These are phyloP conservation scores for Trametes elegans DNA, from an alignment of 768 basidiomycete species.

Conservation along the genomic window DNA sequence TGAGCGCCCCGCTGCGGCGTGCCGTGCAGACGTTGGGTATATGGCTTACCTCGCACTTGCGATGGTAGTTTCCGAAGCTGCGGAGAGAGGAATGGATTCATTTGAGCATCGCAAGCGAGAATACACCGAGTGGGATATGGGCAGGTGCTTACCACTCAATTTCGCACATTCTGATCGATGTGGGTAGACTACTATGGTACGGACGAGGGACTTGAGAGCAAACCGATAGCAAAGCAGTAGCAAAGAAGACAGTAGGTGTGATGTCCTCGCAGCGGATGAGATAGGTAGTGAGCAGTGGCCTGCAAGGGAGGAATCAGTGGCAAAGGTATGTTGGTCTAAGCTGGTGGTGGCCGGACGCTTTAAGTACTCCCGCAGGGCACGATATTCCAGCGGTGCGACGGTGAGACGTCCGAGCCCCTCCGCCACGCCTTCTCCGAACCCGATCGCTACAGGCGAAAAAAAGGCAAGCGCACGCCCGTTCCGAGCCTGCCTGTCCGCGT, in stretches of 20 bases:
- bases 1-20: neutral
- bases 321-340: neutral
- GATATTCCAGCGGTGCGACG: slow-evolving; percentile 5
- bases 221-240: neutral
- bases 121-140: neutral
- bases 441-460: neutral
- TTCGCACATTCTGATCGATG: slow-evolving; percentile 24
- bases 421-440: slow-evolving; percentile 7
- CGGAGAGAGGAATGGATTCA: neutral
- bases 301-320: neutral
- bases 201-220: too few species aligned
- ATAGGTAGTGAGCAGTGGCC: neutral
- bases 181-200: neutral
- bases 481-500: slow-evolving; percentile 7
- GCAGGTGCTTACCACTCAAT: slow-evolving; percentile 30
- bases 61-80: slow-evolving; percentile 32
- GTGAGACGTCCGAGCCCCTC: neutral
- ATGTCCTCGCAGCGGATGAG: neutral
- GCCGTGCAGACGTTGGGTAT: neutral
- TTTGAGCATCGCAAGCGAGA: neutral
- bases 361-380: slow-evolving; percentile 7
- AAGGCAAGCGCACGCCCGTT: slow-evolving; percentile 11
- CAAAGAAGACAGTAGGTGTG: neutral
- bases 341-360: neutral
- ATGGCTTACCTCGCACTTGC: slow-evolving; percentile 27